Percentiles rank a stretch among this genome's conserved stretches.
phyloP scores from a whole-genome alignment of 192 early-diverging fungal genomes.

The Backusella circina region DNA sequence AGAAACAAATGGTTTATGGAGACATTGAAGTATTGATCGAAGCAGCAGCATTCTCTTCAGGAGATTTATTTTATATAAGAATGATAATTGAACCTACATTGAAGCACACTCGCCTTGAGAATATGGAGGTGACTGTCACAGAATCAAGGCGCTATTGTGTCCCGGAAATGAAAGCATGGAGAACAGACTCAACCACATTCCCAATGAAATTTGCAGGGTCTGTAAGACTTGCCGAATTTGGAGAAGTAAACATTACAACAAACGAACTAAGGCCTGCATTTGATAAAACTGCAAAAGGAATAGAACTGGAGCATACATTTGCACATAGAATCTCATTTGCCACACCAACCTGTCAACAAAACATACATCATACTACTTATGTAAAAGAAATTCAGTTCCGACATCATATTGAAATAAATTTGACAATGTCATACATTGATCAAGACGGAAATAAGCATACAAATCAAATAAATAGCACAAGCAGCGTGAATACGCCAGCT shows the following conservation, averaged over 20 bases:
- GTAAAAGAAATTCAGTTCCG: slow-evolving; percentile 25
- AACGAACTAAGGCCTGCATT: not conserved
- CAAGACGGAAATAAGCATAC: not conserved
- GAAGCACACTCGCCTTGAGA: slow-evolving; percentile 13
- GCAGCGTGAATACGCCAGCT: not conserved
- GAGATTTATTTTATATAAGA: slow-evolving; percentile 20
- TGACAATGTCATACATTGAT: slow-evolving; percentile 20
- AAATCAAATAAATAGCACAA: not conserved
- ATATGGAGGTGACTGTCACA: slow-evolving; percentile 16
- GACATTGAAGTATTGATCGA: slow-evolving; percentile 24
- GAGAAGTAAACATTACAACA: not conserved
- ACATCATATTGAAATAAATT: slow-evolving; percentile 22
- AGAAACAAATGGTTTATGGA: slow-evolving; percentile 12
- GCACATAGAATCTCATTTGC: slow-evolving; percentile 20
- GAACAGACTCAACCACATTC: slow-evolving; percentile 7
- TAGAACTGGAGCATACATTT: slow-evolving; percentile 12
- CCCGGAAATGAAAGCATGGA: slow-evolving; percentile 19
- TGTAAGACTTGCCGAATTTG: not conserved
- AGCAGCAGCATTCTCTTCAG: slow-evolving; percentile 24
- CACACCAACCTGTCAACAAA: slow-evolving; percentile 26
- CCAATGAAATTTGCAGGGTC: slow-evolving; percentile 7
- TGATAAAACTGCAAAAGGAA: slow-evolving; percentile 5
- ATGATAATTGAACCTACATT: slow-evolving; percentile 14
- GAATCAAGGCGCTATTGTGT: slow-evolving; percentile 16
- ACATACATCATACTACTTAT: slow-evolving; percentile 23